Base-by-base conservation (phyloP, 148 eudicot species). In the Tetragonia tetragonoides region DNA sequence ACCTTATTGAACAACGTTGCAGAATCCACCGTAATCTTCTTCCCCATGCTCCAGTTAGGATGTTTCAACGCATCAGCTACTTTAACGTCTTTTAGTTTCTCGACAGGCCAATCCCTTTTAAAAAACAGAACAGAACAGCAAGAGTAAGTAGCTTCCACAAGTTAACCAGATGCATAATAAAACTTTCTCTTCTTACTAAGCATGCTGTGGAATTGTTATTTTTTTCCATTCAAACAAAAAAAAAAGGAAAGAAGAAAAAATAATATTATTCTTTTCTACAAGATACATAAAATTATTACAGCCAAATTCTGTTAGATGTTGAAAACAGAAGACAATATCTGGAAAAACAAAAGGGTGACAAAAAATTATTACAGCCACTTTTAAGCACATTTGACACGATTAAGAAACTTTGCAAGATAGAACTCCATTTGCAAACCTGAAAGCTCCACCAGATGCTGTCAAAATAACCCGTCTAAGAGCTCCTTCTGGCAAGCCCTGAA, bases 11-110 rank as follows among this genome's bases (percentile, higher is more conserved):
- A 96, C 72, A 93, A 90, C 34, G 99, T 96, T 18, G 99, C 98
- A 28, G 99, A 96, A 85, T 96, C 99, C 61, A 96, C 95, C 3
- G 99, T 96, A 65, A 96, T 92, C 83, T 96, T 96, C 84, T 90
- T 96, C 40, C 99, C 99, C 99, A 96, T 96, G 77, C 66, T 91
- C 99, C 99, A 96, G 77, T 90, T 96, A 37, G 99, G 99, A 90
- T 96, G 99, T 83, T 96, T 96, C 87, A 96, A 84, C 66, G 99
- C 99, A 91, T 93, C 97, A 42, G 99, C 91, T 69, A 93, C 99
- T 85, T 87, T 96, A 79, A 85, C 99, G 17, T 93, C 93, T 88
- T 90, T 96, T 73, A 96, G 82, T 84, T 90, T 93, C 49, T 92
- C 98, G 51, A 96, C 99, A 77, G 98, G 97, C 97, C 80, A 91